Evolutionary conservation across 108 stramenopile genomes (phyloP).

Genomic region (Cyclotella baltica): DNA sequence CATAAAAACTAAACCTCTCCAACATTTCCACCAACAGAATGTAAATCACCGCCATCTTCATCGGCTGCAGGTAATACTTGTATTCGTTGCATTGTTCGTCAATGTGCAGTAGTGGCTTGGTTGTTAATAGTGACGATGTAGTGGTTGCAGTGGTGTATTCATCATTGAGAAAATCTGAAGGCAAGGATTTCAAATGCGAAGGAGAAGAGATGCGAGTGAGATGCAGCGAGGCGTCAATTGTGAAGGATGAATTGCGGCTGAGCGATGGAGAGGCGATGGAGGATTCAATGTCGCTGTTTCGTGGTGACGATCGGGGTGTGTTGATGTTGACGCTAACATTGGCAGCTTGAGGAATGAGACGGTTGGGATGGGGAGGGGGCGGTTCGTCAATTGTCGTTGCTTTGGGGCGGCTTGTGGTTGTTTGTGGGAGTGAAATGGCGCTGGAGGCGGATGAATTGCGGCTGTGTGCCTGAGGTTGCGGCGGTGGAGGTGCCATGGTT

Average conservation of each 20-base stretch:
- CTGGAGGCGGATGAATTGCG: background rate
- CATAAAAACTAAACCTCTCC: conserved; percentile 87
- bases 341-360: conserved; percentile 20
- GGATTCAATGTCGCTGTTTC: background rate
- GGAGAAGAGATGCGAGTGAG: conserved; percentile 37
- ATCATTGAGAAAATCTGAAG: conserved; percentile 27
- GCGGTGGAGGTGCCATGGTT: too few species aligned
- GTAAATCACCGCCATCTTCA: conserved; percentile 72
- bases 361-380: conserved; percentile 31
- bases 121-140: background rate
- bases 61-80: conserved; percentile 69
- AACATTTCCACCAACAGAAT: conserved; percentile 85
- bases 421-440: background rate
- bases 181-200: conserved; percentile 28
- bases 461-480: background rate
- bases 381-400: conserved; percentile 19
- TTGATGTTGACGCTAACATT: background rate
- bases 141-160: background rate
- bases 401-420: background rate
- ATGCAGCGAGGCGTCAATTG: conserved; percentile 18
- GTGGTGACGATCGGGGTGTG: conserved; percentile 4
- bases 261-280: background rate
- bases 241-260: background rate
- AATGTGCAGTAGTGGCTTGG: conserved; percentile 65
- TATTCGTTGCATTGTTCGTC: conserved; percentile 60